Percentiles rank a stretch among this genome's conserved stretches.
Conservation (phyloP, 495 filamentous ascomycete genomes). For the Podospora comata region DNA sequence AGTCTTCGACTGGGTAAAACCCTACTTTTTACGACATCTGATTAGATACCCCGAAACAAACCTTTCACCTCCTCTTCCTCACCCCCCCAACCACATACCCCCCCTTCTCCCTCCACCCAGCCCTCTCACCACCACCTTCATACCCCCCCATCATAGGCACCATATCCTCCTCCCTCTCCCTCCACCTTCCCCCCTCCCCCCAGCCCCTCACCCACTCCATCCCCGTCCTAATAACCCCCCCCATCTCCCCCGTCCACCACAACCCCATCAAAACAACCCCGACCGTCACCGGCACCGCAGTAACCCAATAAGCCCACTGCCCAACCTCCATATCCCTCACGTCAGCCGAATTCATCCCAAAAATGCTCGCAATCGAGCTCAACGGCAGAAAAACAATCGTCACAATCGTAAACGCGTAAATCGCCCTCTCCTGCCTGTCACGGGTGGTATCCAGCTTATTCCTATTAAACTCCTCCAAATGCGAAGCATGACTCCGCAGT, state of each 20-base stretch:
- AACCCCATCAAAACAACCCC: slow-evolving; percentile 38
- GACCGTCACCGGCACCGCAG: slow-evolving; percentile 45
- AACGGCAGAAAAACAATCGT: slow-evolving; percentile 62
- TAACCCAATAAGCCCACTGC: slow-evolving; percentile 51
- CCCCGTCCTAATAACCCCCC: slow-evolving; percentile 7
- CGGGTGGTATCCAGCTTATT: slow-evolving; percentile 40
- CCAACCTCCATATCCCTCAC: slow-evolving; percentile 46
- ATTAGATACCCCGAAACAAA: no score
- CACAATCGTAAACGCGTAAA: slow-evolving; percentile 60
- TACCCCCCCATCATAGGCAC: not conserved
- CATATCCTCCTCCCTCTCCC: not conserved
- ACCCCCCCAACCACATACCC: not conserved
- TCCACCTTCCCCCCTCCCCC: not conserved
- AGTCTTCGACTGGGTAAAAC: no score
- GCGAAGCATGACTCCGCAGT: not conserved
- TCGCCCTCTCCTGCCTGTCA: slow-evolving; percentile 46
- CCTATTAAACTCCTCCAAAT: slow-evolving; percentile 17
- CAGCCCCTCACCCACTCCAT: not conserved
- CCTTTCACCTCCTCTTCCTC: not conserved
- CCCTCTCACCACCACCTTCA: not conserved
- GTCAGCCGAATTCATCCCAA: slow-evolving; percentile 58
- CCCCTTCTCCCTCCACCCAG: not conserved
- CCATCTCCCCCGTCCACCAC: slow-evolving; percentile 34
- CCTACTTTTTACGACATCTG: no score
- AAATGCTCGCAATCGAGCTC: slow-evolving; percentile 59